A percentile compares a stretch with the other conserved stretches of the same genome.
These are phyloP conservation scores for Dioscorea cayenensis DNA, from an alignment of 116 monocot species.

Conservation along the genomic window DNA sequence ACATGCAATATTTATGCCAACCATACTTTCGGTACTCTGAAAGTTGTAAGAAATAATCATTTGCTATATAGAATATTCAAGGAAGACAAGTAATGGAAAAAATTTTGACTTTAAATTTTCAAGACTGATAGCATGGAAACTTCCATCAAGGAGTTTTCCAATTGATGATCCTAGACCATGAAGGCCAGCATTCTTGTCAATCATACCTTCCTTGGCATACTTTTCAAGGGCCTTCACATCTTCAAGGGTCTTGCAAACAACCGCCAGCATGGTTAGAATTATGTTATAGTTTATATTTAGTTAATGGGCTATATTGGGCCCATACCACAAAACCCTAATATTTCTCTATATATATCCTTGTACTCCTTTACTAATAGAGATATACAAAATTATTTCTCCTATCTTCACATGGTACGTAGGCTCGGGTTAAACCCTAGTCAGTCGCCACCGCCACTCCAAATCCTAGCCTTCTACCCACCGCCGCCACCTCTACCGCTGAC, in stretches of 20 bases:
- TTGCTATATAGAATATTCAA: background rate
- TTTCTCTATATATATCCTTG: no score
- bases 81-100: background rate
- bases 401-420: no score
- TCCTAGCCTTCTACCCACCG: no score
- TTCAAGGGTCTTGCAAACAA: constrained; percentile 85
- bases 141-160: constrained; percentile 55
- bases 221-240: constrained; percentile 73
- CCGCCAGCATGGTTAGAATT: constrained; percentile 72
- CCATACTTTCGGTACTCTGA: background rate
- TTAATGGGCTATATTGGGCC: no score
- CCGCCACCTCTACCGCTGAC: no score
- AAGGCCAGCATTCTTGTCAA: constrained; percentile 59
- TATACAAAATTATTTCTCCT: no score
- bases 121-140: constrained; percentile 75
- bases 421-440: no score
- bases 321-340: no score
- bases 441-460: no score
- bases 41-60: background rate
- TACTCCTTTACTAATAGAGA: no score
- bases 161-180: constrained; percentile 64
- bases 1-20: background rate
- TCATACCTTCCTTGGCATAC: constrained; percentile 59
- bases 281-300: no score
- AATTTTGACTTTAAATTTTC: constrained; percentile 63